A percentile compares a stretch with the other conserved stretches of the same genome.
Evolutionary conservation across 2,329 filamentous ascomycete species (phyloP).

Genomic region (Aspergillus sp.): DNA sequence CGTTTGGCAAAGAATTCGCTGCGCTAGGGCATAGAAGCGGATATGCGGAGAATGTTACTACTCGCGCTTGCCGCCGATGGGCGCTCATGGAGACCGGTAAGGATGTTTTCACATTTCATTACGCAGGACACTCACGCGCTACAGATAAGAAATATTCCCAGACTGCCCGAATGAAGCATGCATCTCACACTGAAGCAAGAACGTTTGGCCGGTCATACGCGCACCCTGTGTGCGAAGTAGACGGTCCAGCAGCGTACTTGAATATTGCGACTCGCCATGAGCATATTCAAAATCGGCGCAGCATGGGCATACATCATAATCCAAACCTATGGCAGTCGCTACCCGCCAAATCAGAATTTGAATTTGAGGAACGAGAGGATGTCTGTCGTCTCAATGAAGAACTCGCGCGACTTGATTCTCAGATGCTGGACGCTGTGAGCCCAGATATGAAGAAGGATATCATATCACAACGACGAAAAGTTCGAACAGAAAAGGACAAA

Average conservation of each 20-base stretch:
- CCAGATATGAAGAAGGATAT: neutral
- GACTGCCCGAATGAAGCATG: conserved; percentile 16
- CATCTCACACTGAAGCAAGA: conserved; percentile 4
- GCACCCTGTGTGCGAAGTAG: conserved; percentile 21
- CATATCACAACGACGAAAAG: neutral
- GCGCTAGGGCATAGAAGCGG: conserved; percentile 18
- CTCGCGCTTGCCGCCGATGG: conserved; percentile 18
- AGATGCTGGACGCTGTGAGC: too few relatives aligned
- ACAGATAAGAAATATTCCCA: conserved; percentile 14
- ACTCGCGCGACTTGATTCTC: neutral
- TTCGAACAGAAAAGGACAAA: too few relatives aligned
- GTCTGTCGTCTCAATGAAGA: neutral
- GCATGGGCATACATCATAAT: conserved; percentile 23
- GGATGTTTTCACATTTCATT: neutral
- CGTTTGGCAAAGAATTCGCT: conserved; percentile 21
- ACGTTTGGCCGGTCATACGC: conserved; percentile 16
- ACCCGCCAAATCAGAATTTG: conserved; percentile 22
- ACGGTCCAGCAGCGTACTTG: conserved; percentile 23
- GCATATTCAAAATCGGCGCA: conserved; percentile 25
- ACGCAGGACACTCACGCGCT: neutral
- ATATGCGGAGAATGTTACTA: conserved; percentile 21
- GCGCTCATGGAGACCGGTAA: conserved; percentile 22
- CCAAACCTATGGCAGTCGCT: conserved; percentile 20
- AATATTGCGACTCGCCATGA: conserved; percentile 18
- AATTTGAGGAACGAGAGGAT: conserved; percentile 18